Evolutionary conservation across 1,284 basidiomycete genomes (phyloP), one percentile per base, ranked within the genome.

Genomic region (Cryptococcus sp.): DNA sequence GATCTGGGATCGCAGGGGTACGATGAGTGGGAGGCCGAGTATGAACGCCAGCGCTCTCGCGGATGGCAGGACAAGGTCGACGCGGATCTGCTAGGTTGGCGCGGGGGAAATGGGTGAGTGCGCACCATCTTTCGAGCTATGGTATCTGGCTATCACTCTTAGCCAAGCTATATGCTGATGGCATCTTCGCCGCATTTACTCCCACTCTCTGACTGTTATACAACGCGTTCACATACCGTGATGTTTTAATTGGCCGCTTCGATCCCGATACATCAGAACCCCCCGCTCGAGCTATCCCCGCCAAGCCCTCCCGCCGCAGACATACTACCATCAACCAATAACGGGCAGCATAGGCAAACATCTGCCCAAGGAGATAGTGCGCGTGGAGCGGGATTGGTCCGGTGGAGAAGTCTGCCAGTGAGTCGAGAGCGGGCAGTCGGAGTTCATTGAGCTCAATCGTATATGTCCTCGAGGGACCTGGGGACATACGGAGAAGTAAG

Each of bases 331-430:
- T 27, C 54, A 56, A 30, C 61, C 61, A 2, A 52, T 60, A 45
- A 63, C 58, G n/a, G 61, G 61, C 8, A 64, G 54, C 7, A 70
- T 78, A 47, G 75, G 75, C 0, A 55, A 59, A 30, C 71, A 79
- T 57, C 64, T 76, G 27, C 78, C 78, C 1, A 78, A 77, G 57
- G 78, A 79, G 66, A 70, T 79, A 19, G 63, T 82, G 4, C 60
- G 81, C 48, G 65, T 82, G 4, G 80, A 81, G 59, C 65, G 81
- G 39, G 81, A 82, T 61, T 81, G 80, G 73, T 63, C 60, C 10
- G 73, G 67, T 15, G 81, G 80, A 10, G 77, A 80, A 41, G 66
- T 76, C 2, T 77, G 73, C 54, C 80, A 81, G 71, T 79, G 60
- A 58, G 76, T 67, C 16, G 54, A n/a, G 10, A 23, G 17, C n/a